Percentiles rank a stretch among this genome's conserved stretches.
Conservation (phyloP, 257 asterid species). For the Nicotiana otophora region DNA sequence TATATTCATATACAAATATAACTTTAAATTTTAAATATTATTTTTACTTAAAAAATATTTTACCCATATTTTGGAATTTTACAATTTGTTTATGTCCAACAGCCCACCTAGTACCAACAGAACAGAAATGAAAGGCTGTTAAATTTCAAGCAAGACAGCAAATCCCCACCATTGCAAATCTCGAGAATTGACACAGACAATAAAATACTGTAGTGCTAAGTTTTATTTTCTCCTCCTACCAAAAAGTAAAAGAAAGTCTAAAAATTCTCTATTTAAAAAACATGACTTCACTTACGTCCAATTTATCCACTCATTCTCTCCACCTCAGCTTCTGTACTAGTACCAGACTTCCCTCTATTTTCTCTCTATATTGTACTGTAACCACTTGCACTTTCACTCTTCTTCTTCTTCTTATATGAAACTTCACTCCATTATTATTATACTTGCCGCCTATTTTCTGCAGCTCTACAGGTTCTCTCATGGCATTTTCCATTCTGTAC, state of each 20-base stretch:
- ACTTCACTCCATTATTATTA: neutral
- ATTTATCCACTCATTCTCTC: neutral
- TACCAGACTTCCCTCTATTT: neutral
- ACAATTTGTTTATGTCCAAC: too few relatives aligned
- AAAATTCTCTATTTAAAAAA: neutral
- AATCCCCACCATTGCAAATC: neutral
- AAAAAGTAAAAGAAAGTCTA: too few relatives aligned
- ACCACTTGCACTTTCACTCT: neutral
- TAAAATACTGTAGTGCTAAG: too few relatives aligned
- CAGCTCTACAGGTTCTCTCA: neutral
- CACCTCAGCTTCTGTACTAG: neutral
- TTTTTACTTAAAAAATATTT: too few relatives aligned
- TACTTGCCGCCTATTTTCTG: constrained; percentile 1
- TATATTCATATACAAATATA: too few relatives aligned
- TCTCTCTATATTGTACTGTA: neutral
- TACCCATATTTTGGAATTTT: too few relatives aligned
- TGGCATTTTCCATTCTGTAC: neutral
- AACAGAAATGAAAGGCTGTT: neutral
- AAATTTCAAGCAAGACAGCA: neutral
- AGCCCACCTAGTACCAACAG: neutral
- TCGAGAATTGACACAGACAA: neutral
- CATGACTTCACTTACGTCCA: neutral
- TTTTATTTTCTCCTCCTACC: too few relatives aligned
- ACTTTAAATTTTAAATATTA: too few relatives aligned
- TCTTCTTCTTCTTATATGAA: neutral